Conservation (phyloP, 306 rosid species). For the Pterocarpus santalinus region DNA sequence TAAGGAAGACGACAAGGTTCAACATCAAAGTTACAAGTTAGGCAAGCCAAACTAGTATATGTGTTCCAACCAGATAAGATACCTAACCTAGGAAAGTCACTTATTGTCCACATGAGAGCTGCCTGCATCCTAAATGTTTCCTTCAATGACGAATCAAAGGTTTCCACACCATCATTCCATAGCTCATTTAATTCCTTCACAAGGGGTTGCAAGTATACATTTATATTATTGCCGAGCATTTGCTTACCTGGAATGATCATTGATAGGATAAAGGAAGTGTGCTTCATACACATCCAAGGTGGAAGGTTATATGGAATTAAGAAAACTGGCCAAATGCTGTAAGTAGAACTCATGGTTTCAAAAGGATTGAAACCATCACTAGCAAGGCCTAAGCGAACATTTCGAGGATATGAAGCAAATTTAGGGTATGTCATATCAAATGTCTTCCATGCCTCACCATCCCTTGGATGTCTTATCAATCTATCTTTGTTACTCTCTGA, state of each 20-base stretch:
- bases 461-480: background rate
- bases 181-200: background rate
- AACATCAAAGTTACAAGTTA: background rate
- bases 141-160: background rate
- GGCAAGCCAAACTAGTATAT: background rate
- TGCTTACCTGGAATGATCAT: background rate
- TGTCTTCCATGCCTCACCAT: slow-evolving; percentile 9
- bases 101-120: background rate
- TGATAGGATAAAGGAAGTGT: background rate
- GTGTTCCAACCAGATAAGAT: background rate
- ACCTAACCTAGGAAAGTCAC: too few species aligned
- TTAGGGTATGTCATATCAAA: background rate
- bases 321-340: too few species aligned
- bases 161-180: background rate
- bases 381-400: background rate
- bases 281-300: slow-evolving; percentile 16
- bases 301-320: background rate
- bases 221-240: background rate
- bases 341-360: too few species aligned
- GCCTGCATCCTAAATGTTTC: background rate
- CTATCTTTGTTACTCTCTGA: background rate
- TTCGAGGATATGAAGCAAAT: background rate
- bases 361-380: too few species aligned
- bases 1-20: background rate
- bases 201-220: background rate